phyloP scores from a whole-genome alignment of 2,329 filamentous ascomycete genomes.

The Metarhizium album region DNA sequence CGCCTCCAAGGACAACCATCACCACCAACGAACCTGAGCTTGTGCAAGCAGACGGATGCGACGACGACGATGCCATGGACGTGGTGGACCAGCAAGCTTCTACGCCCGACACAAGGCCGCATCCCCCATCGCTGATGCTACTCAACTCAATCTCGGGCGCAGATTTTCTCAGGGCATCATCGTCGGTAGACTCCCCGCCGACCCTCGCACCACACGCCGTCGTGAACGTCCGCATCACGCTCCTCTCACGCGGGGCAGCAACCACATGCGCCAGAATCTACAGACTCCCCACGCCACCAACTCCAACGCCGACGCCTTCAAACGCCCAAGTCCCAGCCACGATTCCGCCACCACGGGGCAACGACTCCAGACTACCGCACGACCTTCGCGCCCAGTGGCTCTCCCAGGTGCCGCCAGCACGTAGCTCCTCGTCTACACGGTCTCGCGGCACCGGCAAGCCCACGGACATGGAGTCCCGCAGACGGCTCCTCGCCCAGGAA shows the following conservation, averaged over 20 bases:
- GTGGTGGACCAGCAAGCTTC: slow-evolving; percentile 15
- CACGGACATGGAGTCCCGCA: slow-evolving; percentile 26
- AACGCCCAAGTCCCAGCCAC: slow-evolving; percentile 37
- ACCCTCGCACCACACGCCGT: slow-evolving; percentile 25
- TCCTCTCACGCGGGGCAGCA: slow-evolving; percentile 61
- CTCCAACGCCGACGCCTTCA: slow-evolving; percentile 16
- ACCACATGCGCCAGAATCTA: slow-evolving; percentile 72
- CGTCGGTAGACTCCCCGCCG: slow-evolving; percentile 12
- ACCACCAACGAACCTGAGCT: not conserved
- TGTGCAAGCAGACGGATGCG: slow-evolving; percentile 4
- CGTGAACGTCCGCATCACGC: slow-evolving; percentile 54
- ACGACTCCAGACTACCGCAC: slow-evolving; percentile 20
- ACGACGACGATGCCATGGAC: slow-evolving; percentile 20
- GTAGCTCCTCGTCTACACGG: not conserved
- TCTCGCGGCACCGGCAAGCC: slow-evolving; percentile 7
- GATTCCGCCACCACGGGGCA: slow-evolving; percentile 19
- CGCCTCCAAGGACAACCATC: slow-evolving; percentile 7
- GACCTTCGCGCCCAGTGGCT: slow-evolving; percentile 64
- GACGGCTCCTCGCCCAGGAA: slow-evolving; percentile 35
- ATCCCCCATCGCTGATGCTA: slow-evolving; percentile 6
- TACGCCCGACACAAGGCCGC: not conserved
- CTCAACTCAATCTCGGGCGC: slow-evolving; percentile 16
- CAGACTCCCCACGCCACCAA: slow-evolving; percentile 47
- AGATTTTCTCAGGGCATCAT: slow-evolving; percentile 21
- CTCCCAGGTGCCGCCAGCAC: slow-evolving; percentile 30